Base-by-base conservation (phyloP, 2,329 filamentous ascomycete genomes). In the Colletotrichum lupini region DNA sequence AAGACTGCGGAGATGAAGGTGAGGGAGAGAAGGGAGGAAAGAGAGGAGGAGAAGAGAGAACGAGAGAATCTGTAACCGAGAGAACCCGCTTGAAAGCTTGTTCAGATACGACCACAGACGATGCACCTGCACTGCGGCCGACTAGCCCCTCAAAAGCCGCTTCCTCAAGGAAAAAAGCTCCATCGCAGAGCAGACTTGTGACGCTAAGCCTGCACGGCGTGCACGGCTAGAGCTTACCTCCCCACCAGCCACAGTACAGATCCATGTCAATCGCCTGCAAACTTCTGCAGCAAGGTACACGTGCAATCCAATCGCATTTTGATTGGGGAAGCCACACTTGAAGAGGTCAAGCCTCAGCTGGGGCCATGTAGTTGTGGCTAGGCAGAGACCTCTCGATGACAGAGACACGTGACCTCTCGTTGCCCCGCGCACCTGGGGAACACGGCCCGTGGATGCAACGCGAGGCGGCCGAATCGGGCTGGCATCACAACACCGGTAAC, bases 31-130 rank as follows among this genome's bases (percentile, higher is more conserved):
- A 11, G 32, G 49, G n/a, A 61, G 55, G 55, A 60, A 46, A 46
- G 46, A 19, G 30, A 46, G 16, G n/a, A 67, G 56, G 26, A 46
- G 26, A n/a, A 60, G 26, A 61, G 62, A 49, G 42, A 49, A 55
- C 28, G 11, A 37, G 24, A 59, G 49, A 24, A 61, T 62, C 49
- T 52, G 61, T 52, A 62, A 62, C 67, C 55, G 49, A 73, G 61
- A 56, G 60, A 73, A 62, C 67, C 71, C 61, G 71, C 71, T 66
- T 66, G 55, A 73, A 73, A 73, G 67, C 71, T 73, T 71, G 71
- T 73, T 61, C 49, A 49, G 67, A 66, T 61, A 53, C 67, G 56
- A 58, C n/a, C n/a, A n/a, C 35, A 46, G 37, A 72, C 69, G 28
- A 61, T 65, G 30, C 62, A 49, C 42, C 19, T 65, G 30, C 52